Base-by-base conservation (phyloP, 352 stramenopile species). In the Globisporangium solare region DNA sequence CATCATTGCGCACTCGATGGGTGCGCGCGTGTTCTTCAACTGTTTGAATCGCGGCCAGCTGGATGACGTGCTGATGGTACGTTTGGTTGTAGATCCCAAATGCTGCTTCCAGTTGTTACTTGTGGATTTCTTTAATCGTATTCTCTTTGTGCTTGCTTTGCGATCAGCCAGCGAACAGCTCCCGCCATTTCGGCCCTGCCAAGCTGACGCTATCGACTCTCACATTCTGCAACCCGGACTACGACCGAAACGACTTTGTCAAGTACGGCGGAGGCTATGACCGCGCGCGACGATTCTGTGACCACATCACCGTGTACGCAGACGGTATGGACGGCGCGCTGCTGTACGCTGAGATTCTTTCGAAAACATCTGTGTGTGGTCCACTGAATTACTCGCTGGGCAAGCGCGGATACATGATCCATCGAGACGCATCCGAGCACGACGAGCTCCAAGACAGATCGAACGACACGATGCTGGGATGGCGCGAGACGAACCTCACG, bases 201-300 rank as follows among this genome's bases (percentile, higher is more conserved):
- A 58, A 67, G 10, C 50, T 79, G 39, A 55, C 66, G 47, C 61
- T 85, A 0, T 76, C 72, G 15, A 93, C 68, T 22, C 79, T 95
- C 3, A 94, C 74, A 8, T 80, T 95, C 45, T 71, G 79, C 39
- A 94, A 95, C 45, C 79, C 85, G 8, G 83, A 94, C 62, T 95
- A 90, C 54, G 73, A 83, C 13, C 63, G 82, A 10, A 61, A 73
- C 15, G 73, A 75, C 22, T 95, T 94, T 37, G 64, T 72, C 5
- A 73, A 82, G 31, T 76, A 79, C 41, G 79, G 74, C 17, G 74
- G 74, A 54, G 69, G 56, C 0, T 95, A 89, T 41, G 66, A 75
- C 21, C 64, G 64, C 1, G 64, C 86, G 14, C 78, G 76, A 11
- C 68, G 67, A 12, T 83, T 89, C 32, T 84, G 72, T 51, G 65